phyloP scores from a whole-genome alignment of 106 monocot species.

The Acorus calamus region DNA sequence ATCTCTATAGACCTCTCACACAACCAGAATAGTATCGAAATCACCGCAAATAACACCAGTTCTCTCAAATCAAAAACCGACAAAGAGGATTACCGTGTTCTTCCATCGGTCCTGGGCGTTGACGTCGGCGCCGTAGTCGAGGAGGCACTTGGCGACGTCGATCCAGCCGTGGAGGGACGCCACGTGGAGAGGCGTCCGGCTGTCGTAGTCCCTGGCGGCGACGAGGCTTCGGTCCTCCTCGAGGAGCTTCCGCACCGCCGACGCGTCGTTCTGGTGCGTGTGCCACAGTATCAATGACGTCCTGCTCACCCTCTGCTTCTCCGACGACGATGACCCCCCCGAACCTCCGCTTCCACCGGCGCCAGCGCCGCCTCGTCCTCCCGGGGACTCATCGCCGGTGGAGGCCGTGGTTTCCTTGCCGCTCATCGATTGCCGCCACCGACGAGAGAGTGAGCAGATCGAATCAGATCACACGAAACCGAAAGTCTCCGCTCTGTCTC shows the following conservation, averaged over 20 bases:
- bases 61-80: neutral
- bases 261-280: conserved; percentile 88
- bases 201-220: conserved; percentile 86
- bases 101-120: conserved; percentile 97
- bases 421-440: no score
- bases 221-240: conserved; percentile 77
- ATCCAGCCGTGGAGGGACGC: conserved; percentile 89
- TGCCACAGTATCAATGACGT: conserved; percentile 92
- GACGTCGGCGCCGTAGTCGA: conserved; percentile 71
- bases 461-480: no score
- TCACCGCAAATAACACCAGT: no score
- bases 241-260: conserved; percentile 69
- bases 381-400: no score
- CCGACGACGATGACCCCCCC: conserved; percentile 26
- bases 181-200: conserved; percentile 88
- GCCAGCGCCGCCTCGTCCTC: conserved; percentile 2
- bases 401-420: no score
- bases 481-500: no score
- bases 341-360: conserved; percentile 4
- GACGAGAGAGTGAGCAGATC: no score
- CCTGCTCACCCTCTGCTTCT: conserved; percentile 75
- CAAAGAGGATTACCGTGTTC: conserved; percentile 49
- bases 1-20: no score
- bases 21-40: no score
- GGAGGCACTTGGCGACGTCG: conserved; percentile 71